These are phyloP conservation scores for Boletus fagicola DNA, from an alignment of 768 basidiomycete genomes.

Conservation along the genomic window DNA sequence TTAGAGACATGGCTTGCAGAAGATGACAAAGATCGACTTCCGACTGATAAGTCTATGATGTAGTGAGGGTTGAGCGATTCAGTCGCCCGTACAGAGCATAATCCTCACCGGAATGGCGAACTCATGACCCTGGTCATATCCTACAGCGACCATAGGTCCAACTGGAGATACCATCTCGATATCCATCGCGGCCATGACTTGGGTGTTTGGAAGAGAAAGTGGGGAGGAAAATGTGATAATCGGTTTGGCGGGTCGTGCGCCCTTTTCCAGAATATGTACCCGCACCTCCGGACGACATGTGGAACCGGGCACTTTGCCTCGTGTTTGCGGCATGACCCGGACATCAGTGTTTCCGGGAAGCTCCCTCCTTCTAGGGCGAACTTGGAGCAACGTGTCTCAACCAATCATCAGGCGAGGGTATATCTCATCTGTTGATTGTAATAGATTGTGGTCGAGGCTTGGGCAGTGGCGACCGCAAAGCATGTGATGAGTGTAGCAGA, in stretches of 20 bases:
- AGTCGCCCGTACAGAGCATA: neutral
- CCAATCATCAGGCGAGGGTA: constrained; percentile 3
- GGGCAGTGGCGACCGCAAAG: neutral
- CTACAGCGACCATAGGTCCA: constrained; percentile 27
- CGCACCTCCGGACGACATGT: constrained; percentile 22
- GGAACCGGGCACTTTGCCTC: constrained; percentile 30
- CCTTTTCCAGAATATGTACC: constrained; percentile 28
- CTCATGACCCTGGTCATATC: constrained; percentile 17
- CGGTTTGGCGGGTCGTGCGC: constrained; percentile 8
- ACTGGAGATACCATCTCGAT: constrained; percentile 35
- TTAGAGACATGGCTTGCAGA: constrained; percentile 50
- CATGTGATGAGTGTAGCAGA: neutral
- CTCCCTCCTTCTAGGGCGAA: constrained; percentile 12
- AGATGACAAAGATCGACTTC: constrained; percentile 53
- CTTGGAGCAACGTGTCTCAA: constrained; percentile 11
- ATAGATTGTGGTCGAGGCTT: neutral
- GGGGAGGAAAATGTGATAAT: constrained; percentile 12
- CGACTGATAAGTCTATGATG: constrained; percentile 25
- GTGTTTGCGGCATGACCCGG: constrained; percentile 24
- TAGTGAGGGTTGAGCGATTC: constrained; percentile 3
- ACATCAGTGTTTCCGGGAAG: constrained; percentile 3
- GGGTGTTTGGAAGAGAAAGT: neutral
- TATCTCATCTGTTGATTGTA: neutral
- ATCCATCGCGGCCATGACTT: constrained; percentile 27
- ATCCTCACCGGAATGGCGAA: constrained; percentile 26